Base-by-base conservation (phyloP, 1,284 basidiomycete species). In the Cryptococcus sp. region DNA sequence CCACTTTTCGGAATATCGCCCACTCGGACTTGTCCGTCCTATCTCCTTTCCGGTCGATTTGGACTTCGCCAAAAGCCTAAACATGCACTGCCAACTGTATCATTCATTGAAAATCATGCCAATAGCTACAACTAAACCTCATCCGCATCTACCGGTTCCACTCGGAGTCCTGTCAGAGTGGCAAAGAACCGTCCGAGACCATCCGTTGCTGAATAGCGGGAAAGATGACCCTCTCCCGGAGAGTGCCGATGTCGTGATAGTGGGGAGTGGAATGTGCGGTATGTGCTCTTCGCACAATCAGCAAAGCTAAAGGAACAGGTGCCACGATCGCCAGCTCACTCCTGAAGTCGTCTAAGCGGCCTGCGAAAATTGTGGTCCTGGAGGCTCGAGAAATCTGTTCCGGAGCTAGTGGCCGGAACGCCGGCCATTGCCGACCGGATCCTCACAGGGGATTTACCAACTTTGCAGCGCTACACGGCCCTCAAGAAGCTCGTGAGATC, bases 371-470 rank as follows among this genome's bases (percentile, higher is more conserved):
- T 21, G 59, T 69, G 19, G 49, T 69, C 3, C 60, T 75, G 34
- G 73, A 75, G 51, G 73, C 73, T 4, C 49, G 73, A n/a, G 66
- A 70, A 46, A 58, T 63, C 9, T 69, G 64, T 25, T 69, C 66
- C 0, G 73, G 73, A n/a, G 73, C 73, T 2, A 62, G 60, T 5
- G 73, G 73, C 2, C 53, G 70, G 1, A 72, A 74, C 53, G 72
- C 72, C 2, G 72, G 72, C 1, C 69, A 74, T 50, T 72, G 69
- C 46, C 62, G 69, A n/a, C 69, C 67, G 19, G 69, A 71, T 44
- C 59, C 63, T 1, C 61, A 54, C 34, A 53, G 69, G 44, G 69
- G 69, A 1, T 74, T 67, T 49, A 63, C 62, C 0, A 52, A 48
- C 1, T 73, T 67, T 46, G 54, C 63, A 0, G 45, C 39, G n/a